Conservation (phyloP, 805 yeast genomes). For the Teunomyces cretensis region DNA sequence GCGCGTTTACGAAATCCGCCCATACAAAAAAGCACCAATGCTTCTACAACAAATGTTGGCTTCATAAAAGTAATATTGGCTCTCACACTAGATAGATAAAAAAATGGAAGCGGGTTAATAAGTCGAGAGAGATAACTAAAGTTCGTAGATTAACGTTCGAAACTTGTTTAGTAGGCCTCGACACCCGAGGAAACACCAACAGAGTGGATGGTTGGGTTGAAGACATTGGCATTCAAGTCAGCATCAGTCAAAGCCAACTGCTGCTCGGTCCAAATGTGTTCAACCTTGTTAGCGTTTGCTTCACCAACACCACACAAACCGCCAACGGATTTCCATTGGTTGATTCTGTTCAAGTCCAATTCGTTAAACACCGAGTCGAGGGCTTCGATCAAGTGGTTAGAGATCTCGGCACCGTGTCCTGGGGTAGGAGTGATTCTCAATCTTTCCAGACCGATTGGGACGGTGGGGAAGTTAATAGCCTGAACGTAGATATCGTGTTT, state of each 20-base stretch:
- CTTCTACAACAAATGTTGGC: background rate
- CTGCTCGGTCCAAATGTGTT: conserved; percentile 85
- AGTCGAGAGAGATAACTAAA: background rate
- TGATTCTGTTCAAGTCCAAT: conserved; percentile 68
- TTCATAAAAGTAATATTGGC: background rate
- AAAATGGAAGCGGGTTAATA: background rate
- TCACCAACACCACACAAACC: conserved; percentile 93
- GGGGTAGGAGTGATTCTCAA: conserved; percentile 99
- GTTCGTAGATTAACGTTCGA: background rate
- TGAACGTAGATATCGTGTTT: conserved; percentile 91
- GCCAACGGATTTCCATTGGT: conserved; percentile 76
- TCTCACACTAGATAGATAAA: background rate
- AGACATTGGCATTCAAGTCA: conserved; percentile 66
- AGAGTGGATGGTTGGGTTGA: conserved; percentile 60
- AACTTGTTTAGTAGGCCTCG: conserved; percentile 11
- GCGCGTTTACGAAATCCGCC: no score
- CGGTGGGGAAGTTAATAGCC: conserved; percentile 98
- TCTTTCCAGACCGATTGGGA: conserved; percentile 92
- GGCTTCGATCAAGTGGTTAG: conserved; percentile 75
- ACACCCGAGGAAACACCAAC: conserved; percentile 74
- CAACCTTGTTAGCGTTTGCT: conserved; percentile 41
- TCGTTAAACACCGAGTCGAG: conserved; percentile 78
- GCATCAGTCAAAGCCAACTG: conserved; percentile 64
- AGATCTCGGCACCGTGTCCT: conserved; percentile 77
- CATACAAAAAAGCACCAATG: no score